Conservation (phyloP, 2,329 filamentous ascomycete genomes). For the Cordyceps javanica region DNA sequence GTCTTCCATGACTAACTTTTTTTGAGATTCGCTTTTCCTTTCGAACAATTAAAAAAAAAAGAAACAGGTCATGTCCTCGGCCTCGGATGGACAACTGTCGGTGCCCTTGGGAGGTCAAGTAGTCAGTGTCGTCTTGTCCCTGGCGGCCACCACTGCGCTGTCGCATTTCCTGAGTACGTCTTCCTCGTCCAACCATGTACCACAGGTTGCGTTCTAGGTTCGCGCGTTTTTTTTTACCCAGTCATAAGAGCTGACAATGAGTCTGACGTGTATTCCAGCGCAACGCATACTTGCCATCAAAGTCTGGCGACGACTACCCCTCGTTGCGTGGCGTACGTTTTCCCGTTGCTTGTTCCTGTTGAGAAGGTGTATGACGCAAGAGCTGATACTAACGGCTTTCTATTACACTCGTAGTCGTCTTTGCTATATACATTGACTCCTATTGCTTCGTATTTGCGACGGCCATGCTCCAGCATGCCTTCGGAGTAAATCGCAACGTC, state of each 20-base stretch:
- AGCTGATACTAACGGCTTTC: not conserved
- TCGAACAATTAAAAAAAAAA: too few species aligned
- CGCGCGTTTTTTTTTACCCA: too few species aligned
- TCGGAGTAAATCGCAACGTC: constrained; percentile 47
- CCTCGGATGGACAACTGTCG: not conserved
- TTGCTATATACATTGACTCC: constrained; percentile 55
- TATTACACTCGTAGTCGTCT: constrained; percentile 39
- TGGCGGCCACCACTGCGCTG: constrained; percentile 29
- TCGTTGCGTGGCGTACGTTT: constrained; percentile 37
- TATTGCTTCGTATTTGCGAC: constrained; percentile 54
- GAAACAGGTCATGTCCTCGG: not conserved
- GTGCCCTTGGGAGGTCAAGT: constrained; percentile 30
- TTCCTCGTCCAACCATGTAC: not conserved
- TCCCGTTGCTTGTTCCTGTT: too few species aligned
- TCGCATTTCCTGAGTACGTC: constrained; percentile 31
- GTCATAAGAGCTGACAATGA: not conserved
- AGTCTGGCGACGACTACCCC: constrained; percentile 34
- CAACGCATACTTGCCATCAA: constrained; percentile 32
- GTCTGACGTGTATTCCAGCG: constrained; percentile 19
- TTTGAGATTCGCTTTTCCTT: too few species aligned
- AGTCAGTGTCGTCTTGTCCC: constrained; percentile 29
- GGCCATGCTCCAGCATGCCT: constrained; percentile 49
- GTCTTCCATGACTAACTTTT: too few species aligned
- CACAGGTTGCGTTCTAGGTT: not conserved
- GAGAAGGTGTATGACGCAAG: too few species aligned